These are phyloP conservation scores for Trichoderma erinaceum DNA, from an alignment of 495 filamentous ascomycete species.

Conservation along the genomic window DNA sequence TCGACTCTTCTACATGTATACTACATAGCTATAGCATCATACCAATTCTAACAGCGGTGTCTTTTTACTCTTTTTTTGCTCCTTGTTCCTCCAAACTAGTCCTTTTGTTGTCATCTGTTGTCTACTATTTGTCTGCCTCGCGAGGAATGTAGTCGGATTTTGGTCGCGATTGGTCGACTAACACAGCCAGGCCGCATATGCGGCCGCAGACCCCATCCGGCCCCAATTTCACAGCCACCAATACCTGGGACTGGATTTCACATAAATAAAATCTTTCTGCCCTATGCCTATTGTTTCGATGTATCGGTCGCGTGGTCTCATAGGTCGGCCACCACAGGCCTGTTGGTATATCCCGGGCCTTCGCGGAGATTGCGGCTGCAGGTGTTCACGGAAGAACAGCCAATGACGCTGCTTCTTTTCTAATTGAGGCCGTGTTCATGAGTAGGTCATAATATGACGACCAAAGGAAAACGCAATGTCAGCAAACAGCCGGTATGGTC, in stretches of 20 bases:
- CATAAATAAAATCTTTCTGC: not conserved
- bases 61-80: not conserved
- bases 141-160: not conserved
- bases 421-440: too few relatives aligned
- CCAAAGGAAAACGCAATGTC: too few relatives aligned
- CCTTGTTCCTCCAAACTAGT: not conserved
- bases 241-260: not conserved
- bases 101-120: not conserved
- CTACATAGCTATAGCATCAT: conserved; percentile 1
- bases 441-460: too few relatives aligned
- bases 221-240: conserved; percentile 1
- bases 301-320: not conserved
- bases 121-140: not conserved
- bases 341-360: too few relatives aligned
- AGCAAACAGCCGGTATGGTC: too few relatives aligned
- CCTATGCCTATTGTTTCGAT: not conserved
- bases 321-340: not conserved
- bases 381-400: too few relatives aligned
- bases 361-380: too few relatives aligned
- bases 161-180: not conserved
- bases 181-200: conserved; percentile 11
- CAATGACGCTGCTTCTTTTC: too few relatives aligned
- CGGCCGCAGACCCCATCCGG: conserved; percentile 1
- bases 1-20: not conserved
- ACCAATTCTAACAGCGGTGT: conserved; percentile 5